Evolutionary conservation across 495 filamentous ascomycete genomes (phyloP).

Genomic region (Talaromyces wortmannii): DNA sequence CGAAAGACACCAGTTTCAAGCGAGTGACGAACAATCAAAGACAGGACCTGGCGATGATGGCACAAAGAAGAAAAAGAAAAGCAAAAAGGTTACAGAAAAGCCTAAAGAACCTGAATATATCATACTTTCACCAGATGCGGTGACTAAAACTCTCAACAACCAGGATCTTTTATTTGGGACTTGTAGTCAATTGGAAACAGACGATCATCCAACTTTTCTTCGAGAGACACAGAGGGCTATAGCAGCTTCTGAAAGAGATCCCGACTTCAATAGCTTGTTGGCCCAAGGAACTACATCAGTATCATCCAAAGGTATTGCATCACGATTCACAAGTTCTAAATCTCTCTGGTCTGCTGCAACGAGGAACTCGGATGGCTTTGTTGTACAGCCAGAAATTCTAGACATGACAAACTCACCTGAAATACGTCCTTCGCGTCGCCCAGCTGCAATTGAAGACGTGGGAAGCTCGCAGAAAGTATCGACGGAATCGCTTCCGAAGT

Average conservation of each 20-base stretch:
- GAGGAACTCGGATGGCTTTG: slow-evolving; percentile 52
- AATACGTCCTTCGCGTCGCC: not conserved
- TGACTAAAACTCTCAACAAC: slow-evolving; percentile 55
- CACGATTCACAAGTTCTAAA: slow-evolving; percentile 21
- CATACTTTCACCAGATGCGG: slow-evolving; percentile 68
- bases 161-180: slow-evolving; percentile 91
- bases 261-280: not conserved
- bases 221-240: slow-evolving; percentile 67
- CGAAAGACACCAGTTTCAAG: not conserved
- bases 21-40: not conserved
- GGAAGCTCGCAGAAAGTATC: not conserved
- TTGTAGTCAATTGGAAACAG: slow-evolving; percentile 77
- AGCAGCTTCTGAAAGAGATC: slow-evolving; percentile 43
- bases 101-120: slow-evolving; percentile 30
- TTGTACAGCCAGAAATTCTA: slow-evolving; percentile 51
- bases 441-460: not conserved
- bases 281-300: not conserved
- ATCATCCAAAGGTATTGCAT: slow-evolving; percentile 8
- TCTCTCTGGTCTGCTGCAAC: slow-evolving; percentile 65
- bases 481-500: slow-evolving; percentile 11
- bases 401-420: slow-evolving; percentile 46
- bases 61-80: slow-evolving; percentile 21
- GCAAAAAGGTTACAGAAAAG: slow-evolving; percentile 32
- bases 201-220: slow-evolving; percentile 63
- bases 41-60: not conserved